Conservation (phyloP, 2,329 filamentous ascomycete species). For the Beauveria rudraprayagi region DNA sequence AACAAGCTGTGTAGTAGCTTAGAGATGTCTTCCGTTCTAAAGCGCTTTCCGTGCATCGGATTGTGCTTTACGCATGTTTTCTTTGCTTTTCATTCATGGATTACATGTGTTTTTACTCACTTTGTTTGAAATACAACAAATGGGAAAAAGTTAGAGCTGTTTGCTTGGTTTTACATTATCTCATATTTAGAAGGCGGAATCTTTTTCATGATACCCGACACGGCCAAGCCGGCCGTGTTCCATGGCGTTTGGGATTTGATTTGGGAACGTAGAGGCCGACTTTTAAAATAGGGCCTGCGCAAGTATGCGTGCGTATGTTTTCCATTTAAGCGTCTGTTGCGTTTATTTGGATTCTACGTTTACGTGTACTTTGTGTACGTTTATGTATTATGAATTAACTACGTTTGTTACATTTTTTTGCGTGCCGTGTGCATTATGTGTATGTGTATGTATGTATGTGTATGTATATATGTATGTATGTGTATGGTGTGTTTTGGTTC, state of each 20-base stretch:
- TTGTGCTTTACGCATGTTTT: not conserved
- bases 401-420: conserved; percentile 16
- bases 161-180: conserved; percentile 3
- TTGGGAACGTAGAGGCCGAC: conserved; percentile 2
- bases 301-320: conserved; percentile 1
- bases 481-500: not conserved
- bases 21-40: conserved; percentile 10
- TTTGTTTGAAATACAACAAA: conserved; percentile 2
- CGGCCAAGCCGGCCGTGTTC: not conserved
- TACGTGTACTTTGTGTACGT: conserved; percentile 7
- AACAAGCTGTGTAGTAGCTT: conserved; percentile 7
- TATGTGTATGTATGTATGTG: conserved; percentile 11
- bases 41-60: not conserved
- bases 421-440: conserved; percentile 15
- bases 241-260: conserved; percentile 2
- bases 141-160: not conserved
- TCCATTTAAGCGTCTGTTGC: not conserved
- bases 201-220: conserved; percentile 10
- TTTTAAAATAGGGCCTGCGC: not conserved
- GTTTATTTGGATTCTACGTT: conserved; percentile 9
- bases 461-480: conserved; percentile 12
- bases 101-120: not conserved
- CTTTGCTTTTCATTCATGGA: not conserved
- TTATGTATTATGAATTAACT: conserved; percentile 12
- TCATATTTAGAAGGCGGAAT: conserved; percentile 8